phyloP scores from a whole-genome alignment of 768 basidiomycete species.

The Udeniomyces megalosporus region DNA sequence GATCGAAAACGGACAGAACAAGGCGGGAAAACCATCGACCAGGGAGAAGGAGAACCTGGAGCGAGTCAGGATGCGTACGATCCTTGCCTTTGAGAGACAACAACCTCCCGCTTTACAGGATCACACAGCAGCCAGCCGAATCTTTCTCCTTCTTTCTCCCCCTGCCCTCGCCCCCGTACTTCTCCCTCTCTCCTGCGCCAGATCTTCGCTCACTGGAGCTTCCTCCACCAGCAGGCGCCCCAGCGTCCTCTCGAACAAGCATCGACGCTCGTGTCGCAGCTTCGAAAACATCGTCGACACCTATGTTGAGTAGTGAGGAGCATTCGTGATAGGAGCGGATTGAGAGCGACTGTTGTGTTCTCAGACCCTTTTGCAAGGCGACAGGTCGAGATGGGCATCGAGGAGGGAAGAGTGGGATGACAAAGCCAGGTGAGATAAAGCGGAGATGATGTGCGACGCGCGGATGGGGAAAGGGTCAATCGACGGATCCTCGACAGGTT shows the following conservation, averaged over 20 bases:
- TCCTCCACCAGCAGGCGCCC: background rate
- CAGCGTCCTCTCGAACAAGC: conserved; percentile 62
- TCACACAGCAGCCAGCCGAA: conserved; percentile 7
- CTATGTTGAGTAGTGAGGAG: conserved; percentile 47
- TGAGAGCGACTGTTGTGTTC: conserved; percentile 3
- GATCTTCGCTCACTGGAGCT: background rate
- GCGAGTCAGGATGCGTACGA: too few species aligned
- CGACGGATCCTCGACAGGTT: too few species aligned
- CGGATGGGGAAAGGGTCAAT: background rate
- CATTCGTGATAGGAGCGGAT: conserved; percentile 45
- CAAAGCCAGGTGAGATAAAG: conserved; percentile 27
- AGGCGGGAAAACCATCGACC: too few species aligned
- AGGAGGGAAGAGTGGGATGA: background rate
- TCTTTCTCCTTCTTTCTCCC: background rate
- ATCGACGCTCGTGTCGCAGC: conserved; percentile 91
- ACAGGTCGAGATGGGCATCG: background rate
- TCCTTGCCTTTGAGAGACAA: too few species aligned
- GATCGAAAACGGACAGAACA: too few species aligned
- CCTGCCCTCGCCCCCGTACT: background rate
- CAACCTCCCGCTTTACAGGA: background rate
- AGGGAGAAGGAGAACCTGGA: too few species aligned
- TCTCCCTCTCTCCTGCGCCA: background rate
- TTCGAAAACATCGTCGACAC: conserved; percentile 95
- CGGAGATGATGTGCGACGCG: conserved; percentile 33
- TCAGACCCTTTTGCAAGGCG: background rate